Evolutionary conservation across 2,329 filamentous ascomycete genomes (phyloP), one percentile per base, ranked within the genome.

Genomic region (Penicillium sclerotigenum): DNA sequence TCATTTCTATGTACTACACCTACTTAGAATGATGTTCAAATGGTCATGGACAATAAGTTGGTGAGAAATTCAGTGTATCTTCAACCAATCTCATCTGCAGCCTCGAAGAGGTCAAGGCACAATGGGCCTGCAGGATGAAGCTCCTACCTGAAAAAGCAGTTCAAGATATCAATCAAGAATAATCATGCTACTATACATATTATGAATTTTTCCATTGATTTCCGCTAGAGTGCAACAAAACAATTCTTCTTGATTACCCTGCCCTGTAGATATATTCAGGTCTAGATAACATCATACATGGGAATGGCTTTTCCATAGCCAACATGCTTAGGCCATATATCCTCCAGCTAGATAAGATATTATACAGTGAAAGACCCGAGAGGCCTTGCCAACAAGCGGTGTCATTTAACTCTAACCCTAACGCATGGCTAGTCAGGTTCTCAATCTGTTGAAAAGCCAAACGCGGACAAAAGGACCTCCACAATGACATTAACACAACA

Each of bases 91-190:
- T 36, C n/a, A 40, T 56, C 20, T 28, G 40, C 38, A 28, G 52
- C 13, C 26, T 47, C 37, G 36, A 26, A 38, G 18, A 40, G 41
- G 53, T 51, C 47, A 46, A 52, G 28, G 20, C 47, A 45, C 52
- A 28, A 26, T 33, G 46, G 24, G 33, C 33, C 26, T 52, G 53
- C 53, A 52, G 33, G n/a, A 36, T 29, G n/a, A 13, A 31, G 14
- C 54, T 57, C 54, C 43, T 54, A 22, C 50, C 42, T 10, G n/a
- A 54, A 47, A n/a, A 9, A 40, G 54, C 31, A 48, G 31, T 42
- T 42, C 43, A 26, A 48, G 43, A 43, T 24, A 47, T 41, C 13
- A 16, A 20, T 24, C 26, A 28, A 49, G 29, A 40, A 33, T 26
- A 28, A 18, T n/a, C 26, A 29, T 42, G 29, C 20, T 29, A 31